Evolutionary conservation across 2,329 filamentous ascomycete species (phyloP).

Genomic region (Fusarium sp.): DNA sequence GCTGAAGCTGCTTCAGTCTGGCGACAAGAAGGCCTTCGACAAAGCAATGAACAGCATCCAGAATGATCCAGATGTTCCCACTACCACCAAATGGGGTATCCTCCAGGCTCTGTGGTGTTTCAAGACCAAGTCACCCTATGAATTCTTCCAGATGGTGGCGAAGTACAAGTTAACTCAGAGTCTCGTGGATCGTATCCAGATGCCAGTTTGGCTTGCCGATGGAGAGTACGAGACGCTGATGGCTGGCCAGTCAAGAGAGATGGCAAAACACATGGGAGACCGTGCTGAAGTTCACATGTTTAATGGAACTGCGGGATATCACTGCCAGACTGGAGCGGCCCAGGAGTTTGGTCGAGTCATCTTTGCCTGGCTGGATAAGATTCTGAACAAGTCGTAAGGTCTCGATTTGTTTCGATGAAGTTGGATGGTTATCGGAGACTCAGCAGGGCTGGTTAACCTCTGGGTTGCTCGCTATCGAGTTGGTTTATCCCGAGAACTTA

Average conservation of each 20-base stretch:
- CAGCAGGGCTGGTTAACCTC: too few species aligned
- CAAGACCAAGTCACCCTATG: constrained; percentile 47
- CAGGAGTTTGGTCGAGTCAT: constrained; percentile 15
- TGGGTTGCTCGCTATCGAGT: too few species aligned
- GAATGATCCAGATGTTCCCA: constrained; percentile 21
- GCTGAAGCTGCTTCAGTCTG: constrained; percentile 15
- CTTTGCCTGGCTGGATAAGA: constrained; percentile 28
- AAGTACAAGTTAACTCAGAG: constrained; percentile 32
- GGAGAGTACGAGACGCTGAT: constrained; percentile 38
- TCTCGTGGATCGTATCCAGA: constrained; percentile 29
- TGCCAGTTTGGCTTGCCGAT: constrained; percentile 45
- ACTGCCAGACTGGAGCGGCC: constrained; percentile 23
- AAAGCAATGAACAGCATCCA: constrained; percentile 2
- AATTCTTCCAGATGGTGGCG: constrained; percentile 41
- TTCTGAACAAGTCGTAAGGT: not conserved
- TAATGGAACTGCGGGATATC: constrained; percentile 24
- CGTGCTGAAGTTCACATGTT: constrained; percentile 16
- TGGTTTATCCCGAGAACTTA: too few species aligned
- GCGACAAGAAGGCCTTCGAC: constrained; percentile 36
- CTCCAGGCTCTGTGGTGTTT: constrained; percentile 53
- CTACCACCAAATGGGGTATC: constrained; percentile 48
- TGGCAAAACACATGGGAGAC: constrained; percentile 11
- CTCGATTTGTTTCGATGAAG: not conserved
- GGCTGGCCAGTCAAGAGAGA: constrained; percentile 8
- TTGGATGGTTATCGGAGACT: not conserved